Evolutionary conservation across 2,329 filamentous ascomycete species (phyloP).

Genomic region (Clarireedia monteithiana): DNA sequence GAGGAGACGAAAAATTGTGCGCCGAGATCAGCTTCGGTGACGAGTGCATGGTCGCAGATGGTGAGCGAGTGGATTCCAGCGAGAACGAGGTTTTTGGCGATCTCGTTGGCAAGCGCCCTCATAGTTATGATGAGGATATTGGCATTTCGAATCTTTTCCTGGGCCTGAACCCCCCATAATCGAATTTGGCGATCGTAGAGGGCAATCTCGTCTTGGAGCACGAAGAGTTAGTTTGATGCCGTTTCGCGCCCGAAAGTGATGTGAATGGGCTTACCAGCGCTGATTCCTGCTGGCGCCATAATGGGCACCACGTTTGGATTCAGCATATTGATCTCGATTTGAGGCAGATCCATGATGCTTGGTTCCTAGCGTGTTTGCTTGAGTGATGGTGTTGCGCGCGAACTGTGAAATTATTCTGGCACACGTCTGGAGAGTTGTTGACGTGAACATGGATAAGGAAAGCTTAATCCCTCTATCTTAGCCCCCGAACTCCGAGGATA

Average conservation of each 20-base stretch:
- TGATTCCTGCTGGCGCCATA: constrained; percentile 24
- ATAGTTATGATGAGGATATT: constrained; percentile 86
- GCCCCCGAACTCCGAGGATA: background rate
- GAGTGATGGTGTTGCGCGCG: background rate
- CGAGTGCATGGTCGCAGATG: constrained; percentile 68
- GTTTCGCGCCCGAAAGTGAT: background rate
- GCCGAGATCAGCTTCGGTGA: constrained; percentile 73
- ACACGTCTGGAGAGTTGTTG: background rate
- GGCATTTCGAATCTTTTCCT: constrained; percentile 83
- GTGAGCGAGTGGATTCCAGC: constrained; percentile 88
- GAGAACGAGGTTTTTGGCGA: constrained; percentile 94
- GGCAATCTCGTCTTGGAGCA: constrained; percentile 76
- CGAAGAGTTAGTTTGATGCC: background rate
- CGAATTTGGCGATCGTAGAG: constrained; percentile 96
- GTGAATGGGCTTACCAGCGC: constrained; percentile 28
- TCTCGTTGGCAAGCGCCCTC: constrained; percentile 83
- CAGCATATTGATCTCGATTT: background rate
- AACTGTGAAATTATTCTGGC: background rate
- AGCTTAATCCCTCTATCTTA: background rate
- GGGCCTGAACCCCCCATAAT: constrained; percentile 92
- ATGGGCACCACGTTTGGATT: constrained; percentile 5
- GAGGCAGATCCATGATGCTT: background rate
- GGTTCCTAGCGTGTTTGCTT: background rate
- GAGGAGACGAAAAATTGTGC: constrained; percentile 72
- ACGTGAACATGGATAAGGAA: background rate